These are phyloP conservation scores for Apophysomyces variabilis DNA, from an alignment of 371 early-diverging fungal genomes.

Conservation along the genomic window DNA sequence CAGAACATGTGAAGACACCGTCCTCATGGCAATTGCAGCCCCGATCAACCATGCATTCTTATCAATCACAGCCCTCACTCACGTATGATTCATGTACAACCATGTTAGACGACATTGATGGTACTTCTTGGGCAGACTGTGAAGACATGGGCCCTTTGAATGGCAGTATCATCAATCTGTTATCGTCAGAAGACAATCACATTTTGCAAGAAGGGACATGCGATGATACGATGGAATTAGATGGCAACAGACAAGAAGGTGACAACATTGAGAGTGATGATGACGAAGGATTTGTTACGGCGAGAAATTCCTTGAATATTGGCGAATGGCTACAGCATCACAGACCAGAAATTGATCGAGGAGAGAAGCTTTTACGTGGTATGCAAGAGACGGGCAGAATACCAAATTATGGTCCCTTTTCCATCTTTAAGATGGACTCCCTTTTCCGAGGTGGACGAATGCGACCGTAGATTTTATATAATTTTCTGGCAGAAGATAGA, in stretches of 20 bases:
- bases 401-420: neutral
- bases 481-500: too few species aligned
- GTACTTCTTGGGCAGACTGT: neutral
- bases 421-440: slow-evolving; percentile 1
- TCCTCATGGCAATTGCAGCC: slow-evolving; percentile 1
- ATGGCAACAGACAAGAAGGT: neutral
- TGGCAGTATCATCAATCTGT: too few species aligned
- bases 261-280: neutral
- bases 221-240: neutral
- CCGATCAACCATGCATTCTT: neutral
- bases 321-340: neutral
- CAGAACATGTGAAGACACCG: slow-evolving; percentile 6
- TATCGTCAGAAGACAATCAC: neutral
- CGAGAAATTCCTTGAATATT: neutral
- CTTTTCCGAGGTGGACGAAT: neutral
- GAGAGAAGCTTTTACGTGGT: neutral
- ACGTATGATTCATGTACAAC: slow-evolving; percentile 8
- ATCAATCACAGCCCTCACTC: neutral
- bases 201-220: neutral
- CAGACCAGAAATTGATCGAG: neutral
- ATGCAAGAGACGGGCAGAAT: slow-evolving; percentile 4
- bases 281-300: neutral
- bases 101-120: neutral
- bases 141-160: neutral
- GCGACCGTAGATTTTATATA: neutral